These are phyloP conservation scores for Colletotrichum gloeosporioides DNA, from an alignment of 2,329 filamentous ascomycete species.

Conservation along the genomic window DNA sequence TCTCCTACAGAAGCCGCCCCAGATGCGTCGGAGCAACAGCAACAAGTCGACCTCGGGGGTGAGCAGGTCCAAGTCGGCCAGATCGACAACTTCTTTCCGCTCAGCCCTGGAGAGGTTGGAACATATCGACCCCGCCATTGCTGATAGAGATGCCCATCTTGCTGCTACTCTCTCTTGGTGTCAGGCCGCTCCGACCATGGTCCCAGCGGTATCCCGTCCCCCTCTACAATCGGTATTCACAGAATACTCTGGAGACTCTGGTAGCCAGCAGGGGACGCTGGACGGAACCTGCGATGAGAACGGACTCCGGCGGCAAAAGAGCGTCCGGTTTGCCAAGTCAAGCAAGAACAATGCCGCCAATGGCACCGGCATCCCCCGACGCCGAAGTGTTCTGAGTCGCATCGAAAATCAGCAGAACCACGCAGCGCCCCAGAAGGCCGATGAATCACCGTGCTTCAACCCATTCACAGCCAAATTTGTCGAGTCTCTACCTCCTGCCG, in stretches of 20 bases:
- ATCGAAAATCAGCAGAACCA: background rate
- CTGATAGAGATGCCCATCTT: conserved; percentile 64
- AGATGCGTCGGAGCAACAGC: conserved; percentile 58
- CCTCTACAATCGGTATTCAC: conserved; percentile 25
- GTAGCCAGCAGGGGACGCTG: background rate
- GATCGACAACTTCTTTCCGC: conserved; percentile 51
- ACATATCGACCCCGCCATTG: conserved; percentile 52
- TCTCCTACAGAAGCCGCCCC: background rate
- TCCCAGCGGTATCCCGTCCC: conserved; percentile 34
- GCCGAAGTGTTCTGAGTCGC: background rate
- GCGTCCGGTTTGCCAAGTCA: conserved; percentile 57
- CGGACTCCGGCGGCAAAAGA: conserved; percentile 51
- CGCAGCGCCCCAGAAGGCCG: background rate
- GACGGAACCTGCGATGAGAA: conserved; percentile 7
- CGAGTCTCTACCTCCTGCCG: conserved; percentile 1
- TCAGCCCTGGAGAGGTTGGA: conserved; percentile 49
- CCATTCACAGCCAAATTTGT: conserved; percentile 7
- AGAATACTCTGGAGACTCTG: background rate
- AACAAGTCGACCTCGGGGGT: conserved; percentile 48
- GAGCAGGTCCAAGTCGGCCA: conserved; percentile 48
- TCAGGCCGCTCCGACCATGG: conserved; percentile 49
- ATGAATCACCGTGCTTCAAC: background rate
- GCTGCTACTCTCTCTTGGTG: conserved; percentile 67
- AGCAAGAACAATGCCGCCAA: background rate
- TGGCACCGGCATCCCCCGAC: background rate